Conservation (phyloP, 768 basidiomycete genomes). For the Russula abietina region DNA sequence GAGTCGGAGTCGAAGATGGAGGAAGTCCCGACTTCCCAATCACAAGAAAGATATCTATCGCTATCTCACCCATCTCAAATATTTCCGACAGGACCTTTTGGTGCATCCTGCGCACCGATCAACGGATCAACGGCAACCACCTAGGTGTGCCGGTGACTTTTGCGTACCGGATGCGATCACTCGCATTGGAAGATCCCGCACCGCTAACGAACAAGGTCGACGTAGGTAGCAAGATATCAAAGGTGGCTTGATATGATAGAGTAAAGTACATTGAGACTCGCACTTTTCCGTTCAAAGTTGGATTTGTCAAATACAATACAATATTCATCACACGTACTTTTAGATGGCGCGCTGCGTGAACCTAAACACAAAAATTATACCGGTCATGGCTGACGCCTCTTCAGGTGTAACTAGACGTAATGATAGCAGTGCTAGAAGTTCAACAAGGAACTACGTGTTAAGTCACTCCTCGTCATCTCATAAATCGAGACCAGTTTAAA, state of each 20-base stretch:
- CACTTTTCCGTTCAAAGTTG: too few species aligned
- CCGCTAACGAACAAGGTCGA: too few species aligned
- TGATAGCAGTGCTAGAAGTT: neutral
- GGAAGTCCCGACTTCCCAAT: slow-evolving; percentile 10
- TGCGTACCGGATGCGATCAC: too few species aligned
- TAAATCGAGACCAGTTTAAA: neutral
- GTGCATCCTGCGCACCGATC: neutral
- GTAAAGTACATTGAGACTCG: neutral
- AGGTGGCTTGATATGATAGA: neutral
- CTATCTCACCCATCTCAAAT: neutral
- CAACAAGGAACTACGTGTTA: neutral
- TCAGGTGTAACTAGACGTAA: neutral
- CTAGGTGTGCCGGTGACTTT: neutral
- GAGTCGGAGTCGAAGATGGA: neutral
- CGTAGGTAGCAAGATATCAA: too few species aligned
- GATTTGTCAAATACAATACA: neutral
- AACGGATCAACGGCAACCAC: neutral
- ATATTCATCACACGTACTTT: neutral
- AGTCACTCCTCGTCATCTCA: neutral
- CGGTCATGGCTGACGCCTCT: neutral
- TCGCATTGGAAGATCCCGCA: neutral
- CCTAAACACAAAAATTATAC: neutral
- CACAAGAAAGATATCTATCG: slow-evolving; percentile 10
- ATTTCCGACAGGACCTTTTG: neutral
- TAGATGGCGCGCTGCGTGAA: neutral